Evolutionary conservation across 2,329 filamentous ascomycete genomes (phyloP), one percentile per base, ranked within the genome.

Genomic region (Aspergillus ochraceoroseus): DNA sequence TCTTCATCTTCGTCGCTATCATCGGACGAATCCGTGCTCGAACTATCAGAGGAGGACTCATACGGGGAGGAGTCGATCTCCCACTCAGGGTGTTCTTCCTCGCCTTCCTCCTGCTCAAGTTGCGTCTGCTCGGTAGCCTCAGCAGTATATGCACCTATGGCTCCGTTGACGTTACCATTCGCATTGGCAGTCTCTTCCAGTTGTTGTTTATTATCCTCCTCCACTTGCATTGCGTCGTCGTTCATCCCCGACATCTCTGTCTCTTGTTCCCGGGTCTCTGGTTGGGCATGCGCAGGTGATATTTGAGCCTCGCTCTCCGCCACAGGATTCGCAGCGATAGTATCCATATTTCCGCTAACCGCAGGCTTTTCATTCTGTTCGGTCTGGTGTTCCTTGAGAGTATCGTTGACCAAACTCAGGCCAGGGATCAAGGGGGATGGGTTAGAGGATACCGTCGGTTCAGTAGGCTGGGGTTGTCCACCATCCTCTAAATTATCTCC

Each of bases 31-130:
- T 82, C 77, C 2, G 79, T 80, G n/a, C 74, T 75, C 15, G 76
- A 75, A 50, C 79, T 75, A 34, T 68, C 69, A 15, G 66, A 68
- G 8, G 70, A 85, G 4, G 82, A 85, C 55, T 82, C 79, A 56
- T 84, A 84, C 0, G 84, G 84, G 0, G 83, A 86, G 1, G 84
- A 88, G 55, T 90, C 85, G 5, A 75, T 70, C 58, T 94, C 87
- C 86, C 87, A 96, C 63, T 95, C 89, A 2, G 84, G 82, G 30
- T 83, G 72, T 38, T 71, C 64, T 31, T 71, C 68, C 20, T 64
- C 68, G 37, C 70, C 68, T 50, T 70, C 56, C 5, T 52, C 49
- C 15, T 51, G 48, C 14, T 51, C 50, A 6, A 17, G 32, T 23
- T 47, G 35, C 4, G 29, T 36, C 8, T 39, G 33, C 20, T 40